Evolutionary conservation across 306 rosid genomes (phyloP), one percentile per base, ranked within the genome.

Genomic region (Coriaria nepalensis): DNA sequence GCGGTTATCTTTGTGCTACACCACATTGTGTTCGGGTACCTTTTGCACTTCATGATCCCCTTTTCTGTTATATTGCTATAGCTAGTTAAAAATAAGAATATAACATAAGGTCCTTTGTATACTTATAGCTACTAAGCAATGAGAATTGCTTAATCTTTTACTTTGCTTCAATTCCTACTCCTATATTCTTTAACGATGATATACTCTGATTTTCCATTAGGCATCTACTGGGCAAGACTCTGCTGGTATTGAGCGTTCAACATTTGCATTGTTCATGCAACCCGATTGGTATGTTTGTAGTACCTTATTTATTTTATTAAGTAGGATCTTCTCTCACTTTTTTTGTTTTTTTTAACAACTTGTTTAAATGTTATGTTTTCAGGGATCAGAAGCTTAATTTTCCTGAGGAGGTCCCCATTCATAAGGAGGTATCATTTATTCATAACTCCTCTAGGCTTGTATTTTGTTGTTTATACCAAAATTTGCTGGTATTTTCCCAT

Each of bases 181-280:
- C n/a, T n/a, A n/a, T n/a, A n/a, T n/a, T n/a, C n/a, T n/a, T n/a
- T n/a, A n/a, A 45, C 40, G 4, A 47, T 47, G 37, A 50, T 14
- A 34, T 49, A 43, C 45, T 33, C 48, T 55, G 51, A 47, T 59
- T 59, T 6, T 20, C 9, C 47, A 49, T 65, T 60, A 85, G 94
- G 98, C 95, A 62, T 82, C 95, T 11, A 73, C 66, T 57, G 95
- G 85, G 56, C 55, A 69, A 67, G 80, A 73, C 32, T 78, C 85
- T 61, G 60, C 75, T 65, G 75, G 93, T 33, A 59, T 85, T 47
- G 95, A 85, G 32, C 87, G 95, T 52, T 81, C 94, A 9, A 77
- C 97, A 49, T 90, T 79, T 68, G 97, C 95, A 39, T 66, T 90
- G 32, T 90, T 90, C 68, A 90, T 90, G 98, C 98, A 90, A 54